phyloP scores from a whole-genome alignment of 2,329 filamentous ascomycete genomes.

The Arthrobotrys musiformis region DNA sequence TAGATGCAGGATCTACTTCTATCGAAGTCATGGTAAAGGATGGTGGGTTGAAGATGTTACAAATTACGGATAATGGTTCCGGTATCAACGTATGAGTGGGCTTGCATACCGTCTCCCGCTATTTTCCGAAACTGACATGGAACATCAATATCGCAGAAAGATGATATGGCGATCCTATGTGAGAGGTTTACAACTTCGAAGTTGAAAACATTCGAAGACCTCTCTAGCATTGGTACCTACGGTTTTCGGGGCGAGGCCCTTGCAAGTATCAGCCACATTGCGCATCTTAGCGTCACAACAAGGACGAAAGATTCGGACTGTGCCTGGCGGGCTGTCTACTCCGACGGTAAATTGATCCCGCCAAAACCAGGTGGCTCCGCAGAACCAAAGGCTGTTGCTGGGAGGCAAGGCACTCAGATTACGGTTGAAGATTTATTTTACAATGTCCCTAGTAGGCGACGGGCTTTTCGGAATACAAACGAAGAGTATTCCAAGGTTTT shows the following conservation, averaged over 20 bases:
- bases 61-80: conserved; percentile 97
- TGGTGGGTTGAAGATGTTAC: conserved; percentile 90
- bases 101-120: not conserved
- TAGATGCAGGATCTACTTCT: conserved; percentile 93
- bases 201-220: conserved; percentile 89
- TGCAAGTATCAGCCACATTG: conserved; percentile 97
- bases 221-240: conserved; percentile 89
- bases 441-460: conserved; percentile 87
- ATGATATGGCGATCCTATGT: conserved; percentile 90
- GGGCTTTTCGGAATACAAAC: conserved; percentile 87
- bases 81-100: conserved; percentile 83
- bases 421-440: conserved; percentile 97
- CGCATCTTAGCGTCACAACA: conserved; percentile 93
- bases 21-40: conserved; percentile 94
- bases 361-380: conserved; percentile 86
- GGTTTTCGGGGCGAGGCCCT: conserved; percentile 97
- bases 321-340: conserved; percentile 90
- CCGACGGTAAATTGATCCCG: conserved; percentile 81
- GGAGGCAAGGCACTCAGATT: conserved; percentile 90
- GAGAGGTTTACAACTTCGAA: conserved; percentile 98
- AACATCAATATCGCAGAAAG: conserved; percentile 70
- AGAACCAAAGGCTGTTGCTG: conserved; percentile 87
- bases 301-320: conserved; percentile 87
- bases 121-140: not conserved
- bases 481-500: conserved; percentile 99